Base-by-base conservation (phyloP, 495 filamentous ascomycete species). In the Penicillium manginii region DNA sequence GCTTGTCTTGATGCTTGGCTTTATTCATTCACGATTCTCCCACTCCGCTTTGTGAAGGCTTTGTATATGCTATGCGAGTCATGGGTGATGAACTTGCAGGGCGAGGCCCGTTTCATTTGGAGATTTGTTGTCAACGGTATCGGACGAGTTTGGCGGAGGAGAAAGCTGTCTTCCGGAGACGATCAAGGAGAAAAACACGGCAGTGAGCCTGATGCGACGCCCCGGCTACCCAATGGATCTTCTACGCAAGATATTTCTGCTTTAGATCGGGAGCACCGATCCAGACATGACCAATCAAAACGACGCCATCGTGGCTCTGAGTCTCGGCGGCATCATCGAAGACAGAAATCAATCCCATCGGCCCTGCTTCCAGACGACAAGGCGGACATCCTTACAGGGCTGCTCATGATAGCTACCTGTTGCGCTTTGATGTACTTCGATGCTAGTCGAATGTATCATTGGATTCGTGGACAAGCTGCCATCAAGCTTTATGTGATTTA, bases 401-500 rank as follows among this genome's bases (percentile, higher is more conserved):
- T 91, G 35, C 81, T 99, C 21, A 90, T 97, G 62, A 82, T 96
- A 49, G 81, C 81, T 50, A 96, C 90, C 61, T 96, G 91, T 71
- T 83, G 85, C 32, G 83, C 92, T 39, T 78, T 99, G 55, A 94
- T 96, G 89, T 86, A 84, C 57, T 90, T 98, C 40, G 94, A 99
- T 74, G 93, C 96, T 11, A 97, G 92, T 69, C 84, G 92, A 35
- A 96, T 99, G 91, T 99, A 99, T 73, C 94, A 99, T 70, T 90
- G 92, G 66, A 97, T 99, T 66, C 87, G 92, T 46, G 94, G 92
- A 8, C 96, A 98, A 74, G 91, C 92, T 4, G 92, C 93, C 8
- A 96, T 99, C 75, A 99, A 99, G 71, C 81, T 99, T 3, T 99
- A 98, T 73, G 93, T 97, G 45, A 97, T 99, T 49, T 98, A 96